Conservation (phyloP, 495 filamentous ascomycete genomes). For the Penicillium robsamsonii region DNA sequence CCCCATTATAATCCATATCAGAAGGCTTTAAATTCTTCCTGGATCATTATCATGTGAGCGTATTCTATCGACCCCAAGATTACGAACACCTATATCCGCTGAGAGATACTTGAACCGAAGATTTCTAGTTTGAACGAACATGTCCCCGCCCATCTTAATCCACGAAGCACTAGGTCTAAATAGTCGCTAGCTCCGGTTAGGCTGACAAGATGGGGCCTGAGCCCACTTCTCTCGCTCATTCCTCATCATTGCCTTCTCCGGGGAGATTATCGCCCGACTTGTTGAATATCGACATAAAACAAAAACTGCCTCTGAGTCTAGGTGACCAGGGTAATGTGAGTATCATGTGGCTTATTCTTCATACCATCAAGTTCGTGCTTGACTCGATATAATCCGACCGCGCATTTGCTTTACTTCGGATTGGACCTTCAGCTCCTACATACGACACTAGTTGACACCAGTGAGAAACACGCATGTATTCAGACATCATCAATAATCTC, state of each 20-base stretch:
- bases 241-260: constrained; percentile 15
- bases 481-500: background rate
- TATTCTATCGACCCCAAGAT: background rate
- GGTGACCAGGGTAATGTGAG: background rate
- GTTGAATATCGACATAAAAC: constrained; percentile 12
- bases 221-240: constrained; percentile 11
- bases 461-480: background rate
- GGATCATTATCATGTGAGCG: background rate
- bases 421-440: constrained; percentile 5
- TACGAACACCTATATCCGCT: background rate
- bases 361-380: background rate
- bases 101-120: background rate
- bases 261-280: constrained; percentile 12
- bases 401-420: background rate
- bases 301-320: constrained; percentile 8
- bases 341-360: background rate
- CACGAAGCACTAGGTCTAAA: constrained; percentile 17
- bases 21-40: background rate
- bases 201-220: constrained; percentile 28
- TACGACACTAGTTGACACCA: constrained; percentile 9
- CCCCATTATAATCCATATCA: constrained; percentile 2
- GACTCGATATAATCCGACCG: constrained; percentile 24
- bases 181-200: constrained; percentile 15
- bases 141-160: constrained; percentile 6
- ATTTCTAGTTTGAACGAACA: background rate